Percentiles rank a stretch among this genome's conserved stretches.
These are phyloP conservation scores for Kurtzmaniella quercitrusa DNA, from an alignment of 1,139 yeast species.

Conservation along the genomic window DNA sequence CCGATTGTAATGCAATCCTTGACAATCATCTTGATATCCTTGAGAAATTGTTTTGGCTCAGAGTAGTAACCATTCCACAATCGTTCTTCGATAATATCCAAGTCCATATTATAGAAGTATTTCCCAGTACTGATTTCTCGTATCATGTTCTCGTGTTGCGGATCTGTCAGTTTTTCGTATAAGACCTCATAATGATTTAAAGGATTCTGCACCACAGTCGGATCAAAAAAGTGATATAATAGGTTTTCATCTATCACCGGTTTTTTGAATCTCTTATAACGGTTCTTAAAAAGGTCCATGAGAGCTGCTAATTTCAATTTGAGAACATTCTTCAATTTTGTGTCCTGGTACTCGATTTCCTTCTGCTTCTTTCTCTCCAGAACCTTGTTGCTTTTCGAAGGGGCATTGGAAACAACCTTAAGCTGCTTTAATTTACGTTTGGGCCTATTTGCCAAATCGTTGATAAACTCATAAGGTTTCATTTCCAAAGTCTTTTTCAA, in stretches of 20 bases:
- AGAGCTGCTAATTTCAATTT: conserved; percentile 83
- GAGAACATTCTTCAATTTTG: conserved; percentile 75
- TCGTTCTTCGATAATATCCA: conserved; percentile 90
- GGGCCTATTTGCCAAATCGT: conserved; percentile 50
- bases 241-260: conserved; percentile 80
- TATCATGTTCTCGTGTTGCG: conserved; percentile 59
- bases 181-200: conserved; percentile 35
- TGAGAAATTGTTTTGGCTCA: conserved; percentile 85
- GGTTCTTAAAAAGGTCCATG: conserved; percentile 81
- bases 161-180: conserved; percentile 57
- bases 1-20: conserved; percentile 70
- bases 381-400: conserved; percentile 12
- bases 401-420: conserved; percentile 20
- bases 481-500: conserved; percentile 54
- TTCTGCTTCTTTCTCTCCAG: conserved; percentile 34
- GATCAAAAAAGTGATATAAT: conserved; percentile 75
- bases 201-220: conserved; percentile 38
- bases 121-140: conserved; percentile 72
- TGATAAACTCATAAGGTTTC: conserved; percentile 61
- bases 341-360: conserved; percentile 65
- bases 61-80: conserved; percentile 95
- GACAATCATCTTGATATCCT: conserved; percentile 80
- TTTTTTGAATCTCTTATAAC: conserved; percentile 86
- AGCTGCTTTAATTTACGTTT: conserved; percentile 41
- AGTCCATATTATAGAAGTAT: conserved; percentile 79